Percentiles rank a stretch among this genome's conserved stretches.
phyloP scores from a whole-genome alignment of 495 filamentous ascomycete genomes.

The Daldinia childiae region DNA sequence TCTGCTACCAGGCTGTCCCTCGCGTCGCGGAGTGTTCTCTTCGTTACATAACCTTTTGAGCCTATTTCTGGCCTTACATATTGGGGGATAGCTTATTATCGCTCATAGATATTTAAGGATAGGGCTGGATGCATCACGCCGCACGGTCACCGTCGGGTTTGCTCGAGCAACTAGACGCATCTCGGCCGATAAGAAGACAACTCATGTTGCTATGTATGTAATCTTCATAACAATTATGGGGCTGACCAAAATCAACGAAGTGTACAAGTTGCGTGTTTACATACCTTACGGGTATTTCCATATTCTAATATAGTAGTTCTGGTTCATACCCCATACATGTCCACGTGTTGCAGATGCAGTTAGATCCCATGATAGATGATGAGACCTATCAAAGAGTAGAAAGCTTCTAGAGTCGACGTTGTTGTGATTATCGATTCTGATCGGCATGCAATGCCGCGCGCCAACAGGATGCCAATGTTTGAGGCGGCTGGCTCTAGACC shows the following conservation, averaged over 20 bases:
- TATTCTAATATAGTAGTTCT: neutral
- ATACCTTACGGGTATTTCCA: neutral
- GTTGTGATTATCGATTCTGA: constrained; percentile 11
- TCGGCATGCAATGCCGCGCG: constrained; percentile 24
- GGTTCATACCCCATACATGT: neutral
- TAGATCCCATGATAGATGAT: constrained; percentile 12
- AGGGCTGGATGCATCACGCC: neutral
- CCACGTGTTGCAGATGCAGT: neutral
- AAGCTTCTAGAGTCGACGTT: constrained; percentile 17
- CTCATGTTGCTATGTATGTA: neutral
- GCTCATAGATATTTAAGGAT: neutral
- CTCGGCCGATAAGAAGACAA: neutral
- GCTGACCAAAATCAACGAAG: neutral
- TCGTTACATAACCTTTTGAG: neutral
- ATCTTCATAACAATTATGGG: constrained; percentile 1
- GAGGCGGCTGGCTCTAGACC: neutral
- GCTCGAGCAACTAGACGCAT: neutral
- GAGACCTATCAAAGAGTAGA: constrained; percentile 14
- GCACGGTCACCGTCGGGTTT: too few species aligned
- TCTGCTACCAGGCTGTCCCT: neutral
- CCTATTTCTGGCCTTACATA: neutral
- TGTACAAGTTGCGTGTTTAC: neutral
- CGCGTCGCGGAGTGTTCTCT: neutral
- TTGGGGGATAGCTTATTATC: too few species aligned
- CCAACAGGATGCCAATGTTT: constrained; percentile 22